A percentile compares a stretch with the other conserved stretches of the same genome.
Evolutionary conservation across 2,329 filamentous ascomycete species (phyloP).

Genomic region (Sporothrix schenckii): DNA sequence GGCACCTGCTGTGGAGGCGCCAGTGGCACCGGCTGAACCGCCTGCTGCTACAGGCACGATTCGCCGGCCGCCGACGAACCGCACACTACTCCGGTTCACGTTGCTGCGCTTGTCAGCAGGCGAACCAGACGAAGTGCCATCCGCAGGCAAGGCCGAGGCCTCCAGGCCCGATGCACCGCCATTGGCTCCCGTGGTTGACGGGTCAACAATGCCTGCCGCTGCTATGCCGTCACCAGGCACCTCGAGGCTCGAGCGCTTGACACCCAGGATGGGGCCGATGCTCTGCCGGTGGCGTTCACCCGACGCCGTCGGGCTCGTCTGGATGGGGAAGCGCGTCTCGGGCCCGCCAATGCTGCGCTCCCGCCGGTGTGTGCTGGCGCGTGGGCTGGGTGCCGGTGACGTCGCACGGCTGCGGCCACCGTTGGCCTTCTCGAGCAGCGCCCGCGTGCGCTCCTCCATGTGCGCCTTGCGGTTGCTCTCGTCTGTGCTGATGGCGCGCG

Average conservation of each 20-base stretch:
- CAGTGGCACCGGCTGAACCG: constrained; percentile 36
- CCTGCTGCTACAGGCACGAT: constrained; percentile 46
- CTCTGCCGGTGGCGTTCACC: constrained; percentile 54
- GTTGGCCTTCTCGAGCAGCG: constrained; percentile 69
- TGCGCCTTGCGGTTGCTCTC: constrained; percentile 92
- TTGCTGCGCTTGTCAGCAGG: constrained; percentile 65
- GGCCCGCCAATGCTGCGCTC: constrained; percentile 76
- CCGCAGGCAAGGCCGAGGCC: constrained; percentile 3
- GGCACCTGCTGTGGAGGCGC: background rate
- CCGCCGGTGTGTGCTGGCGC: constrained; percentile 62
- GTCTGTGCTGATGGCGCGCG: constrained; percentile 88
- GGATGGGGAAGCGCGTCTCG: constrained; percentile 83
- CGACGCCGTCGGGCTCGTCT: constrained; percentile 64
- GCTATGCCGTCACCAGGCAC: constrained; percentile 62
- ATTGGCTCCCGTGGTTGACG: constrained; percentile 33
- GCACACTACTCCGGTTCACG: constrained; percentile 56
- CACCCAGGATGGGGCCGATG: constrained; percentile 53
- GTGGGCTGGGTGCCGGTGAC: constrained; percentile 67
- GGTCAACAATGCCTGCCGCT: constrained; percentile 30
- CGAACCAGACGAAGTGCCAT: constrained; percentile 17
- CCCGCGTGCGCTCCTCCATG: constrained; percentile 89
- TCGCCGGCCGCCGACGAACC: constrained; percentile 58
- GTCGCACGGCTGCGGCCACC: constrained; percentile 70
- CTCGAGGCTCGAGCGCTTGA: constrained; percentile 73
- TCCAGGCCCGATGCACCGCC: constrained; percentile 38